These are phyloP conservation scores for Fusarium paranaense DNA, from an alignment of 2,329 filamentous ascomycete genomes.

Conservation along the genomic window DNA sequence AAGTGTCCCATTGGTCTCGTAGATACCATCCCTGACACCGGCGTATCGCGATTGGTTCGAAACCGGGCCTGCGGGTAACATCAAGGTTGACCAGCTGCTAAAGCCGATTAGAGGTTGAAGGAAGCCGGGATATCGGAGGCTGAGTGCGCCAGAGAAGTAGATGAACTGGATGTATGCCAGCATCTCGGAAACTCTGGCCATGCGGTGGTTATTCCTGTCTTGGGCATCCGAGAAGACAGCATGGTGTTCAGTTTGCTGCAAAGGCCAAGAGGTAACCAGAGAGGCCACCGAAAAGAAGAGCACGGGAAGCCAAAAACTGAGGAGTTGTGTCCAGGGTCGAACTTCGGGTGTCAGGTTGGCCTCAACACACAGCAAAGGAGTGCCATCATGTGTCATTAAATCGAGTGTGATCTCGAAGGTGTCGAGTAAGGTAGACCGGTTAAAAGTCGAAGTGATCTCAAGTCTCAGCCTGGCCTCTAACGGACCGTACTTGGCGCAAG, in stretches of 20 bases:
- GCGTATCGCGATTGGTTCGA: conserved; percentile 38
- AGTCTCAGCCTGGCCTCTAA: conserved; percentile 5
- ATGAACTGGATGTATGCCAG: conserved; percentile 82
- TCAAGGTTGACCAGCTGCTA: conserved; percentile 74
- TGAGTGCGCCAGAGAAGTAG: conserved; percentile 76
- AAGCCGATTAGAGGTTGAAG: conserved; percentile 78
- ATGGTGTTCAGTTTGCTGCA: not conserved
- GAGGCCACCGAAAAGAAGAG: not conserved
- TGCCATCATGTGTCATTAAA: not conserved
- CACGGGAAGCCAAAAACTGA: conserved; percentile 24
- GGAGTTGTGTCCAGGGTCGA: not conserved
- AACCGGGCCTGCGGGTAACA: conserved; percentile 60
- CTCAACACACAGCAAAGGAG: not conserved
- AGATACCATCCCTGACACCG: conserved; percentile 66
- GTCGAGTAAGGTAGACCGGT: conserved; percentile 19
- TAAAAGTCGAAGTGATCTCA: conserved; percentile 1
- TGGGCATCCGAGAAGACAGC: not conserved
- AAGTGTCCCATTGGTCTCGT: conserved; percentile 74
- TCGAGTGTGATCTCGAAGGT: conserved; percentile 14
- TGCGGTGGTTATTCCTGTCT: not conserved
- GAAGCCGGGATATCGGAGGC: conserved; percentile 78
- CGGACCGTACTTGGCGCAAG: conserved; percentile 1
- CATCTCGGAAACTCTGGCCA: conserved; percentile 59
- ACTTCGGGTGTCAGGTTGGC: conserved; percentile 15
- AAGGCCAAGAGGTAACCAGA: conserved; percentile 3